These are phyloP conservation scores for Ceratocystiopsis brevicomis DNA, from an alignment of 2,329 filamentous ascomycete genomes.

Conservation along the genomic window DNA sequence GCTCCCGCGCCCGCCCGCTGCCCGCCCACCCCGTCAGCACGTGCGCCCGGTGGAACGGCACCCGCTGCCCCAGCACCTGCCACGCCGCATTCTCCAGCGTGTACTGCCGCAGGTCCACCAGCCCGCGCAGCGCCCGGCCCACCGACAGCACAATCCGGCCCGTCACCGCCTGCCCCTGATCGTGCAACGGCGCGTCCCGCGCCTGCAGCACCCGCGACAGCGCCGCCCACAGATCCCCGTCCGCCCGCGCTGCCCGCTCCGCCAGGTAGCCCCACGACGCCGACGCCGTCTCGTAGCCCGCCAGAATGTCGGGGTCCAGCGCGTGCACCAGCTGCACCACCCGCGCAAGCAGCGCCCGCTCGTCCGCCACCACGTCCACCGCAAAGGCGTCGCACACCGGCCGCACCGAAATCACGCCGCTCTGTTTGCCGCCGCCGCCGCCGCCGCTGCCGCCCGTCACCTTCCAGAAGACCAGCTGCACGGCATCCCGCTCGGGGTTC, in stretches of 20 bases:
- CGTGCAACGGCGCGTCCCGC: conserved; percentile 3
- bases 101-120: conserved; percentile 81
- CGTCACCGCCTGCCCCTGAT: conserved; percentile 66
- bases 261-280: conserved; percentile 91
- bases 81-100: conserved; percentile 93
- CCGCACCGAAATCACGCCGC: conserved; percentile 53
- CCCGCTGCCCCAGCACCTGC: conserved; percentile 68
- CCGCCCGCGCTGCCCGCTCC: conserved; percentile 69
- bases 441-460: conserved; percentile 28
- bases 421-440: conserved; percentile 16
- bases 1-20: conserved; percentile 30
- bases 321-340: conserved; percentile 71
- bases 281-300: conserved; percentile 87
- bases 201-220: conserved; percentile 51
- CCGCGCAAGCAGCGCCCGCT: conserved; percentile 69
- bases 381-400: conserved; percentile 38
- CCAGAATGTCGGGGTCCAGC: conserved; percentile 80
- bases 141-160: conserved; percentile 94
- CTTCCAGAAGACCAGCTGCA: conserved; percentile 83
- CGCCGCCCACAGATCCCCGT: conserved; percentile 79
- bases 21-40: conserved; percentile 67
- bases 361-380: conserved; percentile 57
- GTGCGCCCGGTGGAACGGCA: conserved; percentile 70
- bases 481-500: conserved; percentile 77
- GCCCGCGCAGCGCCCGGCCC: conserved; percentile 88